A percentile compares a stretch with the other conserved stretches of the same genome.
Conservation (phyloP, 441 rosid genomes). For the Adansonia madagascariensis region DNA sequence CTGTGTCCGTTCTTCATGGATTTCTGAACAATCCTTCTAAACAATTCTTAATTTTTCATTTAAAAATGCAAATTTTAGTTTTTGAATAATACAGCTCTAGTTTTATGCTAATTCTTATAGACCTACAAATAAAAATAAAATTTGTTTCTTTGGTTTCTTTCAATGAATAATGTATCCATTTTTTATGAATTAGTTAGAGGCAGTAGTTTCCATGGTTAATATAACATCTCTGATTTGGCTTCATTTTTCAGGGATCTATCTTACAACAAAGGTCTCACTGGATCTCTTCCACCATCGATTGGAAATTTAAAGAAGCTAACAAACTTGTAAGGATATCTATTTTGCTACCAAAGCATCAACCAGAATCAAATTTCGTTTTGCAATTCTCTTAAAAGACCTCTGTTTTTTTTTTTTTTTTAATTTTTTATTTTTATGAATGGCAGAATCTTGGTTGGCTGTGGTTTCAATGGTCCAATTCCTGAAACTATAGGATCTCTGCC, state of each 20-base stretch:
- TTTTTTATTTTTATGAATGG: slow-evolving; percentile 19
- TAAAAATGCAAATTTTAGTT: background rate
- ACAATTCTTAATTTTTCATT: background rate
- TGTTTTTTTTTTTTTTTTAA: background rate
- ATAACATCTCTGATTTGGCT: slow-evolving; percentile 17
- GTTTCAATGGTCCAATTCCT: slow-evolving; percentile 76
- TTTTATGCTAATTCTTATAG: background rate
- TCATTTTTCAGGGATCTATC: slow-evolving; percentile 69
- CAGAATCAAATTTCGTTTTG: background rate
- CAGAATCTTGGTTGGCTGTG: slow-evolving; percentile 74
- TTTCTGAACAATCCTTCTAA: background rate
- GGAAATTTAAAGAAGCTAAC: slow-evolving; percentile 64
- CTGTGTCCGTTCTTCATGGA: background rate
- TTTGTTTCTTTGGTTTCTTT: slow-evolving; percentile 3
- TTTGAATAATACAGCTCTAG: background rate
- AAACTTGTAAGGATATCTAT: slow-evolving; percentile 56
- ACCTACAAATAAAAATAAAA: background rate
- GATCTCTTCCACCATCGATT: slow-evolving; percentile 65
- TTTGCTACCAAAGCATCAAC: slow-evolving; percentile 3
- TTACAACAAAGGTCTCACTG: slow-evolving; percentile 55
- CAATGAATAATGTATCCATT: background rate
- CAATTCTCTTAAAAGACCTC: background rate
- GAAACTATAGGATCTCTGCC: slow-evolving; percentile 57
- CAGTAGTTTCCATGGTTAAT: background rate
- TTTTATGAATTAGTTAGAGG: slow-evolving; percentile 18